These are phyloP conservation scores for Candida nanaspora DNA, from an alignment of 805 yeast species.

Conservation along the genomic window DNA sequence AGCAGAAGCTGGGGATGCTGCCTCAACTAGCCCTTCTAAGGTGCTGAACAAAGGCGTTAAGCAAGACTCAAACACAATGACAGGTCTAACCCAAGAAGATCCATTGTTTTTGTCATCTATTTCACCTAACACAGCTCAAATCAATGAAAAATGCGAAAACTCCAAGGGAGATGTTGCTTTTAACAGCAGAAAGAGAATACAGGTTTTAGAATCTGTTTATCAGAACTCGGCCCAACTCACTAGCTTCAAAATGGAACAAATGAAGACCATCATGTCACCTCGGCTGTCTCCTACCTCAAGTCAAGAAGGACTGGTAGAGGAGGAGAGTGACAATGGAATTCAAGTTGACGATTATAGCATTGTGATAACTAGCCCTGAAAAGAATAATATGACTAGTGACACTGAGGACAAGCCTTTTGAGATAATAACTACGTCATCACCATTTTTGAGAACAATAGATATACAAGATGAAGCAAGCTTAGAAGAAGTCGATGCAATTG, in stretches of 20 bases:
- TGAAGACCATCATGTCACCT: too few species aligned
- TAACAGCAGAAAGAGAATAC: slow-evolving; percentile 4
- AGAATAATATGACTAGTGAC: not conserved
- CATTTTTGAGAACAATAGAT: not conserved
- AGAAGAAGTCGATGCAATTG: not conserved
- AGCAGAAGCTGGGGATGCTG: not conserved
- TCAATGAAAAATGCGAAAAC: too few species aligned
- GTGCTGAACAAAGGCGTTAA: too few species aligned
- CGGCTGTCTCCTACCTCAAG: too few species aligned
- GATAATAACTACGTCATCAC: not conserved
- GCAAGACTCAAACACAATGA: not conserved
- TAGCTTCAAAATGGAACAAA: slow-evolving; percentile 1
- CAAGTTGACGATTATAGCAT: not conserved
- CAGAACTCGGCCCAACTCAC: slow-evolving; percentile 8
- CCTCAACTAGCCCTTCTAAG: too few species aligned
- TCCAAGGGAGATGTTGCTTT: not conserved
- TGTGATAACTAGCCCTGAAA: not conserved
- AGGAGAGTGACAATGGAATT: not conserved
- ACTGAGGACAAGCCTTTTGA: not conserved
- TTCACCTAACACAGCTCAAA: too few species aligned
- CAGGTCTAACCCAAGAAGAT: slow-evolving; percentile 1
- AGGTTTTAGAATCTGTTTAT: slow-evolving; percentile 14
- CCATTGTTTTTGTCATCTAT: not conserved
- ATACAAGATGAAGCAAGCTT: not conserved
- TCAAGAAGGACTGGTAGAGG: too few species aligned